Evolutionary conservation across 73 alveolate species (phyloP).

Genomic region (Paramecium caudatum): DNA sequence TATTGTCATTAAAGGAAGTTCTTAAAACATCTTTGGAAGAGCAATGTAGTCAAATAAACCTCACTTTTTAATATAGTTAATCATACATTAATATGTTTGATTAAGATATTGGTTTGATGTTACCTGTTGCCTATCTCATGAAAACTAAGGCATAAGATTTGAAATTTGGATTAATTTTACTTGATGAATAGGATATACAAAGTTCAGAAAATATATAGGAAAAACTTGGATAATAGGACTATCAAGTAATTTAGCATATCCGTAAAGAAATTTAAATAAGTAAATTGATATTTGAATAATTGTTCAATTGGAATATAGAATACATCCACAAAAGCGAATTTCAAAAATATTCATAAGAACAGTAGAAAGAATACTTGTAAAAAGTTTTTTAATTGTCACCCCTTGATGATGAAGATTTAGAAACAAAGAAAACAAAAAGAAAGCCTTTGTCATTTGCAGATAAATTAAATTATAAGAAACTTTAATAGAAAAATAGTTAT

Average conservation of each 20-base stretch:
- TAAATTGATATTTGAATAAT: background rate
- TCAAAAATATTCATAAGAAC: background rate
- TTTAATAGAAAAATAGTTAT: background rate
- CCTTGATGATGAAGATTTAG: background rate
- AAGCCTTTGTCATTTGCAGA: too few relatives aligned
- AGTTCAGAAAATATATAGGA: background rate
- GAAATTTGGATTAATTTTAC: slow-evolving; percentile 21
- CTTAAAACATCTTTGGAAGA: background rate
- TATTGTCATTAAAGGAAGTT: background rate
- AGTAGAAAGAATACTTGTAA: background rate
- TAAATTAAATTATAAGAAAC: too few relatives aligned
- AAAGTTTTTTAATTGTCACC: background rate
- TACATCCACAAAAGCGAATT: background rate
- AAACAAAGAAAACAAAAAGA: too few relatives aligned
- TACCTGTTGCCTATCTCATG: background rate
- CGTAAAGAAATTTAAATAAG: background rate
- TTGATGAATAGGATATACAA: background rate
- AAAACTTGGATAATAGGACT: background rate
- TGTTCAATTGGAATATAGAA: slow-evolving; percentile 14
- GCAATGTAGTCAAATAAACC: background rate
- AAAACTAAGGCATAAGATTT: background rate
- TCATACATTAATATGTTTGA: slow-evolving; percentile 33
- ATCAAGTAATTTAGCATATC: background rate
- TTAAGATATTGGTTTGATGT: slow-evolving; percentile 17
- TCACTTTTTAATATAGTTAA: background rate